Conservation (phyloP, 2,329 filamentous ascomycete genomes). For the Thelonectria blattea region DNA sequence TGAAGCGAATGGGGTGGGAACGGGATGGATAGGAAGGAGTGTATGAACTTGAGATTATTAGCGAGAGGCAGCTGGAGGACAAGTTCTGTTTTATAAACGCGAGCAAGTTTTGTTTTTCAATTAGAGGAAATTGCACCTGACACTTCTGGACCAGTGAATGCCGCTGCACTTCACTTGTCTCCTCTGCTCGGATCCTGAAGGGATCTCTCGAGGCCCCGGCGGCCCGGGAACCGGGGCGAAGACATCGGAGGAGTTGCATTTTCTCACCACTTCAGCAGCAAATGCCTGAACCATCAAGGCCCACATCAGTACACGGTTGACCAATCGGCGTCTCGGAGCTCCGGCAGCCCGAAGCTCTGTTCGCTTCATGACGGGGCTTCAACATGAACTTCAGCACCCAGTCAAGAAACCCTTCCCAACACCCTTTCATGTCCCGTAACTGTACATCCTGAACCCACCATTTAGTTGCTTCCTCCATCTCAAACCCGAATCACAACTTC, state of each 20-base stretch:
- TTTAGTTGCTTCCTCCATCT: neutral
- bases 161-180: too few relatives aligned
- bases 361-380: neutral
- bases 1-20: too few relatives aligned
- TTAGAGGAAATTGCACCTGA: too few relatives aligned
- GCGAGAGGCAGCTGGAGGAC: too few relatives aligned
- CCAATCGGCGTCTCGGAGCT: slow-evolving; percentile 13
- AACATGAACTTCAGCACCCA: neutral
- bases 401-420: neutral
- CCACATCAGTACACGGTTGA: too few relatives aligned
- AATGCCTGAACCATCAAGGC: too few relatives aligned
- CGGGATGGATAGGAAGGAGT: slow-evolving; percentile 4
- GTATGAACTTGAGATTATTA: neutral
- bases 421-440: neutral
- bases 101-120: too few relatives aligned
- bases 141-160: too few relatives aligned
- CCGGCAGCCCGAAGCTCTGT: slow-evolving; percentile 6
- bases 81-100: too few relatives aligned
- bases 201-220: slow-evolving; percentile 2
- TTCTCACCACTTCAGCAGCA: neutral
- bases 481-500: neutral
- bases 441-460: neutral
- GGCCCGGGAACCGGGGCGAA: neutral
- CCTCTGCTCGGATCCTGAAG: neutral
- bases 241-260: too few relatives aligned